These are phyloP conservation scores for Nepenthes gracilis DNA, from an alignment of 148 eudicot species.

Conservation along the genomic window DNA sequence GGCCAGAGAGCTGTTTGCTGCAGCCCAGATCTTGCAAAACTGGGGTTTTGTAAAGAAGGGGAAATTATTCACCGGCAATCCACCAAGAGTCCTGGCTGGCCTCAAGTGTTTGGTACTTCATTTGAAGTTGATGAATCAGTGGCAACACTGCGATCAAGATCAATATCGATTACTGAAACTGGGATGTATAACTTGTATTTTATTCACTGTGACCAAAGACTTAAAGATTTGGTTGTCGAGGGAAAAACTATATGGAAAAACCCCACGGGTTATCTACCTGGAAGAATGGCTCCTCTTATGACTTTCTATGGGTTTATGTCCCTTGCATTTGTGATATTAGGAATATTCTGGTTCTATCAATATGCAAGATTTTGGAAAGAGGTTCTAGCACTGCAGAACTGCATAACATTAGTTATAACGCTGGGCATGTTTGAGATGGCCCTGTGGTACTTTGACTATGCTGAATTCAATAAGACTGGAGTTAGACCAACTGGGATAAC, in stretches of 20 bases:
- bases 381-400: slow-evolving; percentile 80
- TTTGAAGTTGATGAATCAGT: slow-evolving; percentile 47
- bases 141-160: slow-evolving; percentile 41
- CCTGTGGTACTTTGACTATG: slow-evolving; percentile 92
- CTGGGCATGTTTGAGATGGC: slow-evolving; percentile 99
- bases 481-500: slow-evolving; percentile 84
- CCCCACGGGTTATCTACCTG: slow-evolving; percentile 90
- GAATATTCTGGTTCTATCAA: slow-evolving; percentile 89
- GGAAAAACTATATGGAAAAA: slow-evolving; percentile 96
- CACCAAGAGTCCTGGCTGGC: slow-evolving; percentile 76
- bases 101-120: slow-evolving; percentile 52
- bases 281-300: slow-evolving; percentile 98
- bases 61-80: slow-evolving; percentile 77
- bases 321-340: slow-evolving; percentile 76
- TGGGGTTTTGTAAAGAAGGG: slow-evolving; percentile 75
- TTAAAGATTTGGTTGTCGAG: slow-evolving; percentile 51
- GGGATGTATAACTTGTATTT: slow-evolving; percentile 97
- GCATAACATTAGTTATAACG: slow-evolving; percentile 82
- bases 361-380: slow-evolving; percentile 95
- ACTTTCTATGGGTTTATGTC: slow-evolving; percentile 89
- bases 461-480: slow-evolving; percentile 85
- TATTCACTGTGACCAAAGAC: slow-evolving; percentile 76
- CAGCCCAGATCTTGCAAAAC: slow-evolving; percentile 79
- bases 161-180: slow-evolving; percentile 64
- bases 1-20: slow-evolving; percentile 97